phyloP scores from a whole-genome alignment of 208 protist species.

The Leishmania guyanensis region DNA sequence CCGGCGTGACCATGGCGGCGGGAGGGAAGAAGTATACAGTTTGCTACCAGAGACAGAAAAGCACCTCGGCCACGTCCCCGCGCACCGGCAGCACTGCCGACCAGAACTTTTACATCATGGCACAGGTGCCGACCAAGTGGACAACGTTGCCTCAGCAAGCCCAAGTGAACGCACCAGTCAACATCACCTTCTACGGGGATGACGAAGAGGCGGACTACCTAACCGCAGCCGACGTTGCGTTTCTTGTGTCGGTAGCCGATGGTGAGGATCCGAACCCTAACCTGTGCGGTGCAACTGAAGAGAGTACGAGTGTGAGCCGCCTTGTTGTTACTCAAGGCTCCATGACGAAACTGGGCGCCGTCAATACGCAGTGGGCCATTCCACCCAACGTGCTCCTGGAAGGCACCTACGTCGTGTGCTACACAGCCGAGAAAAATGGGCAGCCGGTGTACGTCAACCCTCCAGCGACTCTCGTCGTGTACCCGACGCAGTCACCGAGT shows the following conservation, averaged over 20 bases:
- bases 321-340: slow-evolving; percentile 7
- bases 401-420: slow-evolving; percentile 82
- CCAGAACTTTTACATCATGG: slow-evolving; percentile 55
- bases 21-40: slow-evolving; percentile 48
- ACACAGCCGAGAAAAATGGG: slow-evolving; percentile 59
- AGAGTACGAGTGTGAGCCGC: slow-evolving; percentile 1
- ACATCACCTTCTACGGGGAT: slow-evolving; percentile 67
- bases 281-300: background rate
- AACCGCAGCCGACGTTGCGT: slow-evolving; percentile 53
- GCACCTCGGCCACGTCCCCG: slow-evolving; percentile 78
- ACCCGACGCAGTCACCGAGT: slow-evolving; percentile 65
- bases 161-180: slow-evolving; percentile 45
- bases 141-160: slow-evolving; percentile 50
- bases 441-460: slow-evolving; percentile 56
- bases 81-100: slow-evolving; percentile 40
- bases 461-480: slow-evolving; percentile 60
- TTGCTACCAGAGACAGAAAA: slow-evolving; percentile 64
- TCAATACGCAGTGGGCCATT: slow-evolving; percentile 76
- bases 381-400: slow-evolving; percentile 29
- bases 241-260: slow-evolving; percentile 42
- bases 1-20: slow-evolving; percentile 1
- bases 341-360: slow-evolving; percentile 33
- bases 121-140: slow-evolving; percentile 57
- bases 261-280: slow-evolving; percentile 8
- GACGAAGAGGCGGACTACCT: slow-evolving; percentile 41